These are phyloP conservation scores for Wallacemonas rigidus DNA, from an alignment of 208 protist genomes.

Conservation along the genomic window DNA sequence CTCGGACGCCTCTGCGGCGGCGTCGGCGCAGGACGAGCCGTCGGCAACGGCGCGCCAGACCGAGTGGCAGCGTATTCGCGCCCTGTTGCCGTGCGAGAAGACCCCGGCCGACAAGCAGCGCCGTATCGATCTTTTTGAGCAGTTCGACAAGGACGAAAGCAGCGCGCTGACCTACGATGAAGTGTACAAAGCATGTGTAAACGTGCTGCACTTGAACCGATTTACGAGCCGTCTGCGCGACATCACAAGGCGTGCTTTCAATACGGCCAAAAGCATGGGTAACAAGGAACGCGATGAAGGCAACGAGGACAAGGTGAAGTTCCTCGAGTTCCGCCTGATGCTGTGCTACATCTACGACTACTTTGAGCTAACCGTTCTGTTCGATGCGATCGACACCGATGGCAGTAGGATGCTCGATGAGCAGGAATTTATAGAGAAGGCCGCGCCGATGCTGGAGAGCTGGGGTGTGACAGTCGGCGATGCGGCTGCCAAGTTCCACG, in stretches of 20 bases:
- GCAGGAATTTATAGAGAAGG: slow-evolving; percentile 50
- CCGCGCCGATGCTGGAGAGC: slow-evolving; percentile 30
- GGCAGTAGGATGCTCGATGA: slow-evolving; percentile 44
- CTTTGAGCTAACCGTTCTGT: slow-evolving; percentile 59
- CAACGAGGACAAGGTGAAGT: slow-evolving; percentile 23
- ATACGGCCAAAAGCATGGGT: slow-evolving; percentile 40
- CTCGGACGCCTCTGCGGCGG: background rate
- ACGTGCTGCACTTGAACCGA: slow-evolving; percentile 32
- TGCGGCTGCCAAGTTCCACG: slow-evolving; percentile 34
- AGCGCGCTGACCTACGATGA: slow-evolving; percentile 47
- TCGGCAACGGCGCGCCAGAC: background rate
- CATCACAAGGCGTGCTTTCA: slow-evolving; percentile 45
- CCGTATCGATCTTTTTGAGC: slow-evolving; percentile 44
- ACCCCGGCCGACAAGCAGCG: slow-evolving; percentile 21
- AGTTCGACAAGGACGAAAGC: slow-evolving; percentile 53
- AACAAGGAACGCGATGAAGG: slow-evolving; percentile 21
- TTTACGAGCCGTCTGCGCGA: slow-evolving; percentile 33
- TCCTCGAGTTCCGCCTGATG: slow-evolving; percentile 51
- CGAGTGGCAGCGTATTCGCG: background rate
- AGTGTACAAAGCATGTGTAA: slow-evolving; percentile 31
- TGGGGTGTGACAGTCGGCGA: slow-evolving; percentile 41
- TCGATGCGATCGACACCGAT: slow-evolving; percentile 42
- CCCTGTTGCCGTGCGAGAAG: slow-evolving; percentile 12
- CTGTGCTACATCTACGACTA: slow-evolving; percentile 47
- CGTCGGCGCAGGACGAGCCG: background rate